These are phyloP conservation scores for Erigeron philadelphicus DNA, from an alignment of 140 eudicot genomes.

Conservation along the genomic window DNA sequence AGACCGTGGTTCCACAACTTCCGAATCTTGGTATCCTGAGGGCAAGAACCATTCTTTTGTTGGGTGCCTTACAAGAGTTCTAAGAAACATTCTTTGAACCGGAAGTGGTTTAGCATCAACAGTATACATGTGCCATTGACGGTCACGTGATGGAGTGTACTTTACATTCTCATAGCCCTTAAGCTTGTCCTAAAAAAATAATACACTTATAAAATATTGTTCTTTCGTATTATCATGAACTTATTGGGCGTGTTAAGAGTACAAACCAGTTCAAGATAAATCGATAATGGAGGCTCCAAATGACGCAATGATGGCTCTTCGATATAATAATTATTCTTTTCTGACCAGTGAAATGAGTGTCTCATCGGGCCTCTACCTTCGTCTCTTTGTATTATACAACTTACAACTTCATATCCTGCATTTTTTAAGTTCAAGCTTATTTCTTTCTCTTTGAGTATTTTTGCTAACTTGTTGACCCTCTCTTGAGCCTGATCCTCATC, in stretches of 20 bases:
- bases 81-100: slow-evolving; percentile 80
- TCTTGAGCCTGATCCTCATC: slow-evolving; percentile 99
- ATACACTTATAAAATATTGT: background rate
- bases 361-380: slow-evolving; percentile 97
- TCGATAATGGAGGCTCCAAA: slow-evolving; percentile 93
- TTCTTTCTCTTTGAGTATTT: slow-evolving; percentile 80
- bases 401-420: slow-evolving; percentile 82
- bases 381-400: slow-evolving; percentile 95
- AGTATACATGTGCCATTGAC: slow-evolving; percentile 95
- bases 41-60: slow-evolving; percentile 60
- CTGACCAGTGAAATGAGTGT: slow-evolving; percentile 93
- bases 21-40: slow-evolving; percentile 52
- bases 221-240: background rate
- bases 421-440: slow-evolving; percentile 62
- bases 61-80: slow-evolving; percentile 94
- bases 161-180: slow-evolving; percentile 66
- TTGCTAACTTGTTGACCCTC: slow-evolving; percentile 75
- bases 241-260: background rate
- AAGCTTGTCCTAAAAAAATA: slow-evolving; percentile 62
- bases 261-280: slow-evolving; percentile 92
- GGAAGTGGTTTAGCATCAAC: slow-evolving; percentile 66
- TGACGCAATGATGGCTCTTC: slow-evolving; percentile 94
- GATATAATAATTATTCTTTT: slow-evolving; percentile 54
- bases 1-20: slow-evolving; percentile 42
- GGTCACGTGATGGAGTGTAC: slow-evolving; percentile 92